Evolutionary conservation across 148 eudicot species (phyloP).

Genomic region (Vaccinium corymbosum): DNA sequence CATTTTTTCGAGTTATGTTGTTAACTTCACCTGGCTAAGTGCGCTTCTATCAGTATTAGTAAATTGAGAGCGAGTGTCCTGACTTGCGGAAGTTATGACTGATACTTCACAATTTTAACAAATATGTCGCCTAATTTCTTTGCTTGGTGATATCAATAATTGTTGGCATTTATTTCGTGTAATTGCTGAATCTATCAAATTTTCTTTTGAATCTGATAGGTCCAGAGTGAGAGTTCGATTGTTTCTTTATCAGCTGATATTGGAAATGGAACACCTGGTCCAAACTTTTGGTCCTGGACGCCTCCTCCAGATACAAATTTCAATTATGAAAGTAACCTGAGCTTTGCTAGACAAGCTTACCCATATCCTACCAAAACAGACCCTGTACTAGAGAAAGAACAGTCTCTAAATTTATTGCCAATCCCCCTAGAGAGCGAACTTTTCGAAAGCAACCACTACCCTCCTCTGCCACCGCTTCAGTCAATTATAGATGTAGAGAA

Average conservation of each 20-base stretch:
- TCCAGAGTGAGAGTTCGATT: slow-evolving; percentile 19
- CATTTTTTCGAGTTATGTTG: background rate
- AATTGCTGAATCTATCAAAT: background rate
- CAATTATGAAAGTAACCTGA: slow-evolving; percentile 21
- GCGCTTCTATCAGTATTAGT: background rate
- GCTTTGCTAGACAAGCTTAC: slow-evolving; percentile 30
- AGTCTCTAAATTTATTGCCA: slow-evolving; percentile 35
- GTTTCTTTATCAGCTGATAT: slow-evolving; percentile 27
- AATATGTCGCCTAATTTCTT: background rate
- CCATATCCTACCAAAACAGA: slow-evolving; percentile 21
- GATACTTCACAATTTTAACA: background rate
- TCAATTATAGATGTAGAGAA: slow-evolving; percentile 52
- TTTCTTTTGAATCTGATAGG: slow-evolving; percentile 22
- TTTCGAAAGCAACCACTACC: slow-evolving; percentile 28
- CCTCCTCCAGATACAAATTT: slow-evolving; percentile 49
- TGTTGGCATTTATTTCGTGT: background rate
- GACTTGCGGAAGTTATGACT: background rate
- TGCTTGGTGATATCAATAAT: background rate
- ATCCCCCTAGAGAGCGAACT: slow-evolving; percentile 67
- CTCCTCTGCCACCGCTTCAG: slow-evolving; percentile 73
- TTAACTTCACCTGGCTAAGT: background rate
- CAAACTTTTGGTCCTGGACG: slow-evolving; percentile 87
- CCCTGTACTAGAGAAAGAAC: slow-evolving; percentile 62
- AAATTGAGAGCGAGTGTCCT: background rate
- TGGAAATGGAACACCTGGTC: slow-evolving; percentile 60